Conservation (phyloP, 148 eudicot species). For the Fallopia convolvulus region DNA sequence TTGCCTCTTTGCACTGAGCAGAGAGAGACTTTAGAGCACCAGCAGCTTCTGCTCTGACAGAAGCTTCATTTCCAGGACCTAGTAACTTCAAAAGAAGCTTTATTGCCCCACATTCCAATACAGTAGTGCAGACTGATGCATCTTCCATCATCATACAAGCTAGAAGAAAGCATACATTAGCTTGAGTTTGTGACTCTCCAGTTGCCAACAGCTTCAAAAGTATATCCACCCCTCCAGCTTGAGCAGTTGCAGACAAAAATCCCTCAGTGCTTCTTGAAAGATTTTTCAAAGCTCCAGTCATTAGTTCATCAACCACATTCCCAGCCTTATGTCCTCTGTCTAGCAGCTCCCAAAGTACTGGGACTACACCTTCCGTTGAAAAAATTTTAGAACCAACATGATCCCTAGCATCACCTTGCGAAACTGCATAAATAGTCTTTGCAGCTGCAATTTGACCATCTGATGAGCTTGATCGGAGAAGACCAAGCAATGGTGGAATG, state of each 20-base stretch:
- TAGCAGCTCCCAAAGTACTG: slow-evolving; percentile 86
- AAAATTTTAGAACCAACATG: slow-evolving; percentile 98
- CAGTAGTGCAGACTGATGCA: slow-evolving; percentile 66
- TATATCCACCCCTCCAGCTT: slow-evolving; percentile 80
- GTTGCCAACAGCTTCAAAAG: slow-evolving; percentile 72
- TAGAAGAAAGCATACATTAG: slow-evolving; percentile 89
- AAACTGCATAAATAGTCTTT: slow-evolving; percentile 86
- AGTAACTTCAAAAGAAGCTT: slow-evolving; percentile 85
- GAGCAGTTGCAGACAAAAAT: slow-evolving; percentile 80
- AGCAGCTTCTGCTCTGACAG: slow-evolving; percentile 97
- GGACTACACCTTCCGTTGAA: slow-evolving; percentile 97
- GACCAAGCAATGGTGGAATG: slow-evolving; percentile 94
- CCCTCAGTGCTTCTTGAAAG: slow-evolving; percentile 86
- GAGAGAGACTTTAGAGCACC: slow-evolving; percentile 93
- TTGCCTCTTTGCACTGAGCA: slow-evolving; percentile 85
- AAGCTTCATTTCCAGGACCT: slow-evolving; percentile 84
- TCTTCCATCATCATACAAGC: slow-evolving; percentile 94
- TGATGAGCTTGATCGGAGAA: slow-evolving; percentile 75
- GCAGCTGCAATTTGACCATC: slow-evolving; percentile 95
- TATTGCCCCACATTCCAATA: slow-evolving; percentile 68
- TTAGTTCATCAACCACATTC: slow-evolving; percentile 64
- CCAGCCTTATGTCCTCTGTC: slow-evolving; percentile 68
- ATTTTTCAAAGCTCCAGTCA: slow-evolving; percentile 84
- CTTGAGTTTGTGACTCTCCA: slow-evolving; percentile 73
- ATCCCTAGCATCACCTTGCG: slow-evolving; percentile 90